Percentiles rank a stretch among this genome's conserved stretches.
These are phyloP conservation scores for Aleurites moluccanus DNA, from an alignment of 441 rosid species.

Conservation along the genomic window DNA sequence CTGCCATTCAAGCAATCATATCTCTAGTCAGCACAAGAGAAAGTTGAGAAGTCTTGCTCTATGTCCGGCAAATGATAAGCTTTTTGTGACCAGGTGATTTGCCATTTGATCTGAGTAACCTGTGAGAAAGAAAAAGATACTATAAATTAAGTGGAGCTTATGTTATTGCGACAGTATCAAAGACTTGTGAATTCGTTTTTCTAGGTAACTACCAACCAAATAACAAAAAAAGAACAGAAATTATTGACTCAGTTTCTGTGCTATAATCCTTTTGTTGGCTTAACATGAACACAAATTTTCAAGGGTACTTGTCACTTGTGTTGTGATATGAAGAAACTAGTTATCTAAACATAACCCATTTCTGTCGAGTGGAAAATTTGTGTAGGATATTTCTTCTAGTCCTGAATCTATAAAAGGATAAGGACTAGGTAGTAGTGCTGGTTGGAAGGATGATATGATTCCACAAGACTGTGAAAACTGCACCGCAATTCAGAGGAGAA, in stretches of 20 bases:
- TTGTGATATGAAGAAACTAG: not conserved
- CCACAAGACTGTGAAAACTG: no score
- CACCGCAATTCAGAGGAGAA: not conserved
- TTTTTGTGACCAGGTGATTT: conserved; percentile 80
- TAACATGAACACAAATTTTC: not conserved
- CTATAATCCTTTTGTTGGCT: not conserved
- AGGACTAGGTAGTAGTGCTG: not conserved
- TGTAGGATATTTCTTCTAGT: not conserved
- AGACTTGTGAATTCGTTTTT: not conserved
- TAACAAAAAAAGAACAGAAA: not conserved
- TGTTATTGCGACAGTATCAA: not conserved
- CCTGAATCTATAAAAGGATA: conserved; percentile 3
- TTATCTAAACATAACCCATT: not conserved
- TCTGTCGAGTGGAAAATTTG: not conserved
- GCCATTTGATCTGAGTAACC: not conserved
- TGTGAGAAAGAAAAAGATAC: not conserved
- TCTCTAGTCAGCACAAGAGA: conserved; percentile 92
- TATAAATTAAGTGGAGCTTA: not conserved
- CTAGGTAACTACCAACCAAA: not conserved
- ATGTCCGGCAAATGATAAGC: conserved; percentile 75
- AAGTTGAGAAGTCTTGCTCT: conserved; percentile 80
- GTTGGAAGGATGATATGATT: not conserved
- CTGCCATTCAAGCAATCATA: conserved; percentile 61
- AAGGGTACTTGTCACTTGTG: not conserved
- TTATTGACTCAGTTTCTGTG: not conserved